Evolutionary conservation across 208 protist genomes (phyloP).

Genomic region (Leishmania martiniquensis): DNA sequence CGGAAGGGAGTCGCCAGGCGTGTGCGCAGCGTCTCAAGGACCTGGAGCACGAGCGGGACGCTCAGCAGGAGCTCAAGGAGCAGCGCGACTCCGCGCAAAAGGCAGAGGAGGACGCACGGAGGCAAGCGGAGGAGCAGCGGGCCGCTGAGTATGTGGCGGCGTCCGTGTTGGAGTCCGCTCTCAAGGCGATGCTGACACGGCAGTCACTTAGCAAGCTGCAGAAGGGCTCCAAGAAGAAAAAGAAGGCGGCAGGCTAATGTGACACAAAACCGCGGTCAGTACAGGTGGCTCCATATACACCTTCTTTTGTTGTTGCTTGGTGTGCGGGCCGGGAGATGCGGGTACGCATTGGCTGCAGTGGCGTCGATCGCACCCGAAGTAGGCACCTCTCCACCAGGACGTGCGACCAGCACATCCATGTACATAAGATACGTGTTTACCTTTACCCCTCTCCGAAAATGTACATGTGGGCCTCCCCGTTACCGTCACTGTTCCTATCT

Average conservation of each 20-base stretch:
- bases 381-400: neutral
- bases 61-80: conserved; percentile 54
- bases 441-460: neutral
- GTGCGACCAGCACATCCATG: neutral
- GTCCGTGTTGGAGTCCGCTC: conserved; percentile 79
- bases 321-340: neutral
- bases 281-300: too few relatives aligned
- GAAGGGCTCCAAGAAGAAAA: conserved; percentile 81
- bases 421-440: neutral
- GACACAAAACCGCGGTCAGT: too few relatives aligned
- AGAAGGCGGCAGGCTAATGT: conserved; percentile 11
- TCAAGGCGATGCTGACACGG: conserved; percentile 84
- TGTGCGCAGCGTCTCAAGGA: conserved; percentile 76
- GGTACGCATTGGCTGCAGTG: neutral
- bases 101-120: conserved; percentile 35
- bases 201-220: conserved; percentile 63
- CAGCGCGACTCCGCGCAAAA: conserved; percentile 45
- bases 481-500: neutral
- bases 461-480: neutral
- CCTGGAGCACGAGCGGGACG: conserved; percentile 52
- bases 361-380: neutral
- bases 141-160: conserved; percentile 69
- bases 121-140: conserved; percentile 41
- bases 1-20: conserved; percentile 77
- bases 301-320: neutral